Evolutionary conservation across 345 rosid species (phyloP).

Genomic region (Euclidium syriacum): DNA sequence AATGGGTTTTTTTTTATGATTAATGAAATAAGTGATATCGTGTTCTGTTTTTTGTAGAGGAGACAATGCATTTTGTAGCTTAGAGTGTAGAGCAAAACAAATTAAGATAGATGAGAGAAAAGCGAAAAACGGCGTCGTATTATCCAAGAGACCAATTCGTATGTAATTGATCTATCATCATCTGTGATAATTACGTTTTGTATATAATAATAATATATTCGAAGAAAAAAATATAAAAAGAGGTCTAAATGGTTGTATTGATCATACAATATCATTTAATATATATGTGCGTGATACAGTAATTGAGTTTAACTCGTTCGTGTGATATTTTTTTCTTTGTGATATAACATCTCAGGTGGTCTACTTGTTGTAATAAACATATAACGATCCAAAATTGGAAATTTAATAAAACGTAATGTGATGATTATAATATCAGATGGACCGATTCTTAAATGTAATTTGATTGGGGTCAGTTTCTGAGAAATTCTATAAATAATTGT

Average conservation of each 20-base stretch:
- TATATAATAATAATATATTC: neutral
- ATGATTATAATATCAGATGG: constrained; percentile 10
- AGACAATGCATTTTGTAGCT: constrained; percentile 86
- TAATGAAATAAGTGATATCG: neutral
- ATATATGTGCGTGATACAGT: neutral
- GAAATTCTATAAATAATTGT: neutral
- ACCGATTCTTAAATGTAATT: constrained; percentile 15
- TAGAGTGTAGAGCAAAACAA: constrained; percentile 75
- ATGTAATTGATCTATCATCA: neutral
- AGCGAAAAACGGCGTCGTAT: constrained; percentile 24
- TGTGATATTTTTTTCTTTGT: neutral
- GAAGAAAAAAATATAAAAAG: neutral
- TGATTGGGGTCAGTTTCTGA: constrained; percentile 20
- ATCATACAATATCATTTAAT: neutral
- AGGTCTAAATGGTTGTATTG: neutral
- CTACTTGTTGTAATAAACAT: neutral
- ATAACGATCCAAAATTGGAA: neutral
- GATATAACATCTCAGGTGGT: constrained; percentile 11
- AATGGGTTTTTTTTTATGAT: neutral
- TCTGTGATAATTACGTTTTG: neutral
- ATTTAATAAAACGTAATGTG: neutral
- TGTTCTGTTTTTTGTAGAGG: constrained; percentile 41
- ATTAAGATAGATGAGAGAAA: constrained; percentile 63
- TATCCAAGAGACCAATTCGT: constrained; percentile 8
- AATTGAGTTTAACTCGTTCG: neutral